Evolutionary conservation across 495 filamentous ascomycete species (phyloP).

Genomic region (Schizothecium vesticola): DNA sequence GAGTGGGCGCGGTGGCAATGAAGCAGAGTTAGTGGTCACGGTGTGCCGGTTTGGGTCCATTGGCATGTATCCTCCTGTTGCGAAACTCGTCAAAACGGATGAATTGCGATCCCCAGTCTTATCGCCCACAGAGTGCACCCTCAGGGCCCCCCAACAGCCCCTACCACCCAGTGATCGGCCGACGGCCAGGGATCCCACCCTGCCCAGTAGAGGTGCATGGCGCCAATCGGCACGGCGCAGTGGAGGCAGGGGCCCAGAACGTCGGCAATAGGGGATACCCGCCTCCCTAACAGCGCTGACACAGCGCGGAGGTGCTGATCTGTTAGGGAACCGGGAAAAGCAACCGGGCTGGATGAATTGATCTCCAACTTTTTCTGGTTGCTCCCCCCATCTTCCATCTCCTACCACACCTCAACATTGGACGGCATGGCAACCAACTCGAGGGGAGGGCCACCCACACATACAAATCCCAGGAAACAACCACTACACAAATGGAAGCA

Average conservation of each 20-base stretch:
- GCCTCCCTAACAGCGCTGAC: constrained; percentile 11
- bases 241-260: constrained; percentile 12
- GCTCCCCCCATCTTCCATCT: constrained; percentile 1
- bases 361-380: constrained; percentile 1
- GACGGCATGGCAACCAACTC: constrained; percentile 7
- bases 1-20: constrained; percentile 19
- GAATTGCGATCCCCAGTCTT: constrained; percentile 25
- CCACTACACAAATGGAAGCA: background rate
- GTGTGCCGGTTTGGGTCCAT: background rate
- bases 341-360: constrained; percentile 13
- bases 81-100: constrained; percentile 31
- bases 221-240: constrained; percentile 15
- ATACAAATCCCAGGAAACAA: constrained; percentile 8
- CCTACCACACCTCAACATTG: background rate
- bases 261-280: constrained; percentile 4
- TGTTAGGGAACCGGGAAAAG: constrained; percentile 16
- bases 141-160: constrained; percentile 12
- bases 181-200: constrained; percentile 13
- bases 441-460: background rate
- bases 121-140: constrained; percentile 17
- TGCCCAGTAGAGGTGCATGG: constrained; percentile 17
- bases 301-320: background rate
- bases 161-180: constrained; percentile 11
- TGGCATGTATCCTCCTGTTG: constrained; percentile 14
- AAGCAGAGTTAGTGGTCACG: constrained; percentile 6